These are phyloP conservation scores for Pachysandra terminalis DNA, from an alignment of 164 flowering plant genomes.

Conservation along the genomic window DNA sequence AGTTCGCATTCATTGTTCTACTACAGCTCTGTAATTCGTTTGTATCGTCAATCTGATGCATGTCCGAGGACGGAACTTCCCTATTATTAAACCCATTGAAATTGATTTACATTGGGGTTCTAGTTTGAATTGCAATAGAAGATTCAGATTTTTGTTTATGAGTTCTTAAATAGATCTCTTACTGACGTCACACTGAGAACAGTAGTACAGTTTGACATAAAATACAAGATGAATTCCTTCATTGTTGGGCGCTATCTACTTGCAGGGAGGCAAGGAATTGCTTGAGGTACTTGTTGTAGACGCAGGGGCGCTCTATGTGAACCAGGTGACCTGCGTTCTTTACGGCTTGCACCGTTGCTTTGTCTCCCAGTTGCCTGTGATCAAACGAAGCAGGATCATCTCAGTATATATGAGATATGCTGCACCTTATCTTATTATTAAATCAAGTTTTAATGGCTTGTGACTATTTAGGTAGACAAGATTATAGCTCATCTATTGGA, in stretches of 20 bases:
- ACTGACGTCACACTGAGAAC: neutral
- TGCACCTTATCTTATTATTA: too few species aligned
- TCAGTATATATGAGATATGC: too few species aligned
- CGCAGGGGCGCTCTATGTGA: conserved; percentile 90
- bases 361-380: conserved; percentile 78
- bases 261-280: conserved; percentile 58
- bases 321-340: conserved; percentile 89
- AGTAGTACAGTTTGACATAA: neutral
- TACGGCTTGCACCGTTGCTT: conserved; percentile 55
- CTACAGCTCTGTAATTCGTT: too few species aligned
- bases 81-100: too few species aligned
- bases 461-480: neutral
- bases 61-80: too few species aligned
- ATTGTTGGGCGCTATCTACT: conserved; percentile 15
- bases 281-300: conserved; percentile 71
- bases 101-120: too few species aligned
- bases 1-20: neutral
- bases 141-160: too few species aligned
- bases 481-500: too few species aligned
- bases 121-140: neutral
- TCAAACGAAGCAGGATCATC: neutral
- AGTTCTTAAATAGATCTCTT: too few species aligned
- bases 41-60: too few species aligned
- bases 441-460: too few species aligned
- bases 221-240: neutral